Percentiles rank a stretch among this genome's conserved stretches.
These are phyloP conservation scores for Capsicum baccatum DNA, from an alignment of 257 asterid genomes.

Conservation along the genomic window DNA sequence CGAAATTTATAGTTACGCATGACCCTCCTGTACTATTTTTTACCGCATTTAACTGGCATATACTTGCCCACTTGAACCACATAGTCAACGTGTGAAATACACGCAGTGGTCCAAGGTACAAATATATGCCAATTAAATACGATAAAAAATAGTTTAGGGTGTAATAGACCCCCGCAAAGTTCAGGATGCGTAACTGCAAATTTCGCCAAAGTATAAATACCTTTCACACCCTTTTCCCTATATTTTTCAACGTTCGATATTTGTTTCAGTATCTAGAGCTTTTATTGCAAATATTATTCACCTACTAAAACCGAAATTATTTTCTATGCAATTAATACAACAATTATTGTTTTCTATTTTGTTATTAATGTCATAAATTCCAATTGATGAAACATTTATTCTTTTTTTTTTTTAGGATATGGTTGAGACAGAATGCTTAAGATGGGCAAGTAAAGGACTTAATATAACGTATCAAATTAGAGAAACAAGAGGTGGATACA, in stretches of 20 bases:
- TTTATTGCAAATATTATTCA: not conserved
- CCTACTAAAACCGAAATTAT: slow-evolving; percentile 19
- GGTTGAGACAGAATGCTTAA: slow-evolving; percentile 87
- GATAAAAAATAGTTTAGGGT: too few relatives aligned
- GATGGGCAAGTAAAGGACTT: slow-evolving; percentile 93
- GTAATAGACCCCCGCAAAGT: too few relatives aligned
- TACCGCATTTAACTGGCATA: too few relatives aligned
- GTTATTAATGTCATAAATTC: not conserved
- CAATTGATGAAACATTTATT: not conserved
- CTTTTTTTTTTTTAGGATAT: slow-evolving; percentile 54
- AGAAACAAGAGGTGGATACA: slow-evolving; percentile 83
- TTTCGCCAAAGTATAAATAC: too few relatives aligned
- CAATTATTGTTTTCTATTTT: not conserved
- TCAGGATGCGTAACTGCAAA: too few relatives aligned
- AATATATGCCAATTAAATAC: too few relatives aligned
- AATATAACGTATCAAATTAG: slow-evolving; percentile 83
- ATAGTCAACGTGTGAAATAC: too few relatives aligned
- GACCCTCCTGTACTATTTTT: too few relatives aligned
- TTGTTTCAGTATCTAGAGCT: not conserved
- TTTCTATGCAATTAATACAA: not conserved
- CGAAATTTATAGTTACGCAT: too few relatives aligned
- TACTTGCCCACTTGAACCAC: too few relatives aligned
- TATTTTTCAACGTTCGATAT: not conserved
- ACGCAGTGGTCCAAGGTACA: too few relatives aligned
- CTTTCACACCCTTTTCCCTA: too few relatives aligned